Conservation (phyloP, 208 protist species). For the Crithidia brevicula region DNA sequence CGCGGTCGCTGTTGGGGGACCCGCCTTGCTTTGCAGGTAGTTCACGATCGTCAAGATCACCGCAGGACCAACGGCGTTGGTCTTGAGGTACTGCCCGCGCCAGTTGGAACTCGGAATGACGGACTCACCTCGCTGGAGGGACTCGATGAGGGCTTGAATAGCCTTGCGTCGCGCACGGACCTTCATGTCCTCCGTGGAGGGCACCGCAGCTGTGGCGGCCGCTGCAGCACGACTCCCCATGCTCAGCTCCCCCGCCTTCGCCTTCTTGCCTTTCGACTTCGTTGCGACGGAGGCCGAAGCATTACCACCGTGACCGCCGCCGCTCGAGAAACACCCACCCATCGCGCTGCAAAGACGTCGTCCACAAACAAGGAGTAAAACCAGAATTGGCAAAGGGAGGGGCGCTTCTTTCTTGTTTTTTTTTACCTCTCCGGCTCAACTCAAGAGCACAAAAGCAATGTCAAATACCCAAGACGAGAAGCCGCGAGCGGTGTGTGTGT, state of each 20-base stretch:
- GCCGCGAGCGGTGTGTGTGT: too few species aligned
- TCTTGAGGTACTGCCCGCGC: slow-evolving; percentile 57
- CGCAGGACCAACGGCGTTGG: slow-evolving; percentile 41
- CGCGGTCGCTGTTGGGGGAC: background rate
- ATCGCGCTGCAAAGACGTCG: slow-evolving; percentile 8
- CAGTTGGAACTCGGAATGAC: slow-evolving; percentile 55
- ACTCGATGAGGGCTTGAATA: slow-evolving; percentile 46
- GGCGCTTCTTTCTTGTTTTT: too few species aligned
- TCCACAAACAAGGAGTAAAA: too few species aligned
- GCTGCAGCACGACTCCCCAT: slow-evolving; percentile 6
- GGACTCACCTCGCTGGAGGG: slow-evolving; percentile 30
- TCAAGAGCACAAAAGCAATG: too few species aligned
- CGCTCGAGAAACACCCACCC: slow-evolving; percentile 16
- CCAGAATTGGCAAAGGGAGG: too few species aligned
- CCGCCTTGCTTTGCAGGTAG: slow-evolving; percentile 25
- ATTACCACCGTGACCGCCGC: background rate
- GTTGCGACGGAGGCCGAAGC: background rate
- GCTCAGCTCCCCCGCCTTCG: background rate
- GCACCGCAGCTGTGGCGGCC: slow-evolving; percentile 8
- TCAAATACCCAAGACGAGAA: too few species aligned
- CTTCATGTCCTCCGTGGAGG: slow-evolving; percentile 34
- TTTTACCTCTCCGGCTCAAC: too few species aligned
- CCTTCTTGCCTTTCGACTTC: background rate
- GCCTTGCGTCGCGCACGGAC: slow-evolving; percentile 40
- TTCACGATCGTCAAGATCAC: slow-evolving; percentile 27